Percentiles rank a stretch among this genome's conserved stretches.
phyloP scores from a whole-genome alignment of 2,329 filamentous ascomycete species.

The Clathrospora elynae region DNA sequence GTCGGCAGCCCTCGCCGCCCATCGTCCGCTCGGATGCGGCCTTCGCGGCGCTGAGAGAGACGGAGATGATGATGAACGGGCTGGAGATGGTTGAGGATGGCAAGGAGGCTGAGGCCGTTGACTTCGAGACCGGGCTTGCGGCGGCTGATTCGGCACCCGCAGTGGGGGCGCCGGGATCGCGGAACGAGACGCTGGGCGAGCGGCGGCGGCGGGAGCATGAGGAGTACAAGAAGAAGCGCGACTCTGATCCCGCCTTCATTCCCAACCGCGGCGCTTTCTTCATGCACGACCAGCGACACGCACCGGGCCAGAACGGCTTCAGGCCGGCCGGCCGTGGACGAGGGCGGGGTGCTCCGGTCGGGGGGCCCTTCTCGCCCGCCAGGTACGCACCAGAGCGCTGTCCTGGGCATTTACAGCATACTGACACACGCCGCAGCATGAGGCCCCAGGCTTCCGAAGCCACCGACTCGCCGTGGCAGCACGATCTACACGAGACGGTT shows the following conservation, averaged over 20 bases:
- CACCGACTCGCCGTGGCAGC: constrained; percentile 80
- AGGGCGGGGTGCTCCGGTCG: constrained; percentile 59
- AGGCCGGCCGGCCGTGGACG: constrained; percentile 69
- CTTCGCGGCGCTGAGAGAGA: constrained; percentile 59
- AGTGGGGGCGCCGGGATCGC: constrained; percentile 37
- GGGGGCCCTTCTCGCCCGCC: constrained; percentile 60
- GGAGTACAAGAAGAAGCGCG: constrained; percentile 84
- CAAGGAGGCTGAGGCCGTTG: constrained; percentile 52
- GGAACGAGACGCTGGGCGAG: constrained; percentile 66
- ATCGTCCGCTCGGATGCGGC: constrained; percentile 46
- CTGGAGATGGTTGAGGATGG: constrained; percentile 54
- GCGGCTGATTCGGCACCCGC: constrained; percentile 48
- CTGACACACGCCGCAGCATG: constrained; percentile 48
- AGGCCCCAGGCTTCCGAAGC: constrained; percentile 54
- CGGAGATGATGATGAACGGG: constrained; percentile 66
- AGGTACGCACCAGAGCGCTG: constrained; percentile 58
- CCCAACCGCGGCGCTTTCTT: constrained; percentile 95
- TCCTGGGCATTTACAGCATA: constrained; percentile 2
- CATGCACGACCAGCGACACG: constrained; percentile 89
- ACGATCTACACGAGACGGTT: constrained; percentile 85
- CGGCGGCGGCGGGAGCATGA: constrained; percentile 84
- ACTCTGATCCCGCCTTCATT: constrained; percentile 90
- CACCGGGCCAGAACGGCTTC: constrained; percentile 78
- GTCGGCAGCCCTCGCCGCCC: constrained; percentile 42
- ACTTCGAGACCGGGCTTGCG: constrained; percentile 56